Percentiles rank a stretch among this genome's conserved stretches.
phyloP scores from a whole-genome alignment of 352 stramenopile genomes.

The Phytophthora multivora region DNA sequence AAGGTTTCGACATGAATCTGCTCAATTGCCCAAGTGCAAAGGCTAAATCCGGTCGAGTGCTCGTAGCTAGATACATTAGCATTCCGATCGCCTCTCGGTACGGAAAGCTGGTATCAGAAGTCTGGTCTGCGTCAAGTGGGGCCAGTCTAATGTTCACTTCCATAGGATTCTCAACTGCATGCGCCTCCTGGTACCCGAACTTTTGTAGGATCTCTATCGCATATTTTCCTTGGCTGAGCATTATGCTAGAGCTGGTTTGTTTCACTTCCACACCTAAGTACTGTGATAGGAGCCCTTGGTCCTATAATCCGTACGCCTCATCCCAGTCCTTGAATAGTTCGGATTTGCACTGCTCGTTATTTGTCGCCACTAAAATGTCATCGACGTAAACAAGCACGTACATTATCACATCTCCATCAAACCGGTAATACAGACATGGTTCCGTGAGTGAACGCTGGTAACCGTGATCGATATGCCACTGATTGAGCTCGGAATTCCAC shows the following conservation, averaged over 20 bases:
- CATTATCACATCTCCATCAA: no score
- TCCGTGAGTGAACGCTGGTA: no score
- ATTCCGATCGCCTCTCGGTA: slow-evolving; percentile 6
- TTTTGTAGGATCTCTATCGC: slow-evolving; percentile 1
- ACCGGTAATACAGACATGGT: no score
- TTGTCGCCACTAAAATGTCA: no score
- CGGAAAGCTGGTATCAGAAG: background rate
- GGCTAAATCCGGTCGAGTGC: slow-evolving; percentile 9
- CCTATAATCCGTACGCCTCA: slow-evolving; percentile 4
- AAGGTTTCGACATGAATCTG: slow-evolving; percentile 5
- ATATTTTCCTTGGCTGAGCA: slow-evolving; percentile 5
- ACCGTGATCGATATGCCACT: no score
- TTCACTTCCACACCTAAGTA: slow-evolving; percentile 13
- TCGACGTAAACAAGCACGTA: no score
- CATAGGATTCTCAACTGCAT: slow-evolving; percentile 10
- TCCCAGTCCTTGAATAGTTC: slow-evolving; percentile 8
- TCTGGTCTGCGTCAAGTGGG: background rate
- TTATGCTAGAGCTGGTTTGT: background rate
- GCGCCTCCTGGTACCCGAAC: slow-evolving; percentile 14
- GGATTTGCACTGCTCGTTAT: slow-evolving; percentile 1
- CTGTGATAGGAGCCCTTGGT: slow-evolving; percentile 2
- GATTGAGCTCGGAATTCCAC: no score
- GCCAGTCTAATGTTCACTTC: background rate
- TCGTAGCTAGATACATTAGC: slow-evolving; percentile 12
- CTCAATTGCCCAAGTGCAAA: slow-evolving; percentile 11